Conservation (phyloP, 176 grass and related monocot species). For the Rhynchospora breviuscula region DNA sequence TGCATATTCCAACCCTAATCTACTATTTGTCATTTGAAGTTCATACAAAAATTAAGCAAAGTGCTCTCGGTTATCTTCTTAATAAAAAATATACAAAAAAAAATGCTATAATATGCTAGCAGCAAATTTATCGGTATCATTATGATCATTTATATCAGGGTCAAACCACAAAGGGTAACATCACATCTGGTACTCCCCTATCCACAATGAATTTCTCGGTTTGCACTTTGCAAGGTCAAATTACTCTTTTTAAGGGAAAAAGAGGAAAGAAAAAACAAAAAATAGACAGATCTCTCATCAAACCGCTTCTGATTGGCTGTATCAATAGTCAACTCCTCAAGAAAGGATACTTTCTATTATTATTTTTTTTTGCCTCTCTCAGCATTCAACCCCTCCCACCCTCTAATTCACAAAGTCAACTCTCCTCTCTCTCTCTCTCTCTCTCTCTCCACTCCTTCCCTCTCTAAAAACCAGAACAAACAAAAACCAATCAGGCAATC, state of each 20-base stretch:
- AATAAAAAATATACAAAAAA: neutral
- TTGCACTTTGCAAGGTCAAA: conserved; percentile 1
- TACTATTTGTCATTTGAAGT: neutral
- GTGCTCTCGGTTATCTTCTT: neutral
- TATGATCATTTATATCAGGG: neutral
- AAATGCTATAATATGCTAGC: neutral
- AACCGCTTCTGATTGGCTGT: conserved; percentile 10
- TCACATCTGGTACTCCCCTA: neutral
- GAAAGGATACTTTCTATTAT: neutral
- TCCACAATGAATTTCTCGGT: neutral
- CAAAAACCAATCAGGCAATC: neutral
- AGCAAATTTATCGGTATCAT: neutral
- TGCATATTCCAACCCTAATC: neutral
- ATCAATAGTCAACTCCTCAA: conserved; percentile 19
- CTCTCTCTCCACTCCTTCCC: neutral
- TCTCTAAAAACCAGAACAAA: neutral
- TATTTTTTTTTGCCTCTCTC: neutral
- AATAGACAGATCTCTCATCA: neutral
- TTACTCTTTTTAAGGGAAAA: neutral
- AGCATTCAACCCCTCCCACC: conserved; percentile 45
- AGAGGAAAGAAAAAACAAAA: neutral
- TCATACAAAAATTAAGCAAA: neutral
- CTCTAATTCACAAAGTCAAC: conserved; percentile 37
- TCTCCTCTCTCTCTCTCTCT: conserved; percentile 20
- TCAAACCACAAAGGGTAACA: neutral